Evolutionary conservation across 306 rosid species (phyloP), one percentile per base, ranked within the genome.

Genomic region (Vigna mungo): DNA sequence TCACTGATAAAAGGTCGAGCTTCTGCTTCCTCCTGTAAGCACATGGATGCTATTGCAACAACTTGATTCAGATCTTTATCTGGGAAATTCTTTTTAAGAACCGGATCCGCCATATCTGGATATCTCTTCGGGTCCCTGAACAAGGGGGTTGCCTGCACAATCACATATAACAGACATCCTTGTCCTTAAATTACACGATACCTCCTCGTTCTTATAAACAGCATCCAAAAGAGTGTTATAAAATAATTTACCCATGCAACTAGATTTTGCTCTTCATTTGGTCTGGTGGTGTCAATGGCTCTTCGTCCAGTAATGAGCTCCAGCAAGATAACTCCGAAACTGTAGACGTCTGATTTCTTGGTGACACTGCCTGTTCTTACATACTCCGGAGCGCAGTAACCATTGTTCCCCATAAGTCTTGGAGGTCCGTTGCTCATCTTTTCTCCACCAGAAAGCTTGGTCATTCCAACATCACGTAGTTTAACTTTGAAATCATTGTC

Each of bases 281-380:
- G 84, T 44, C 74, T 90, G 16, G 91, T 83, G 18, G 97, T 92
- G 55, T 95, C 98, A 25, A 95, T 39, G 68, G 90, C 96, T 83
- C 93, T 87, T 59, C 98, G 82, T 43, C 98, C 98, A 3, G 97
- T 89, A 13, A 95, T 88, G 83, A 95, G 93, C 79, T 95, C 98
- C 1, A 95, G 84, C 61, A 95, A 75, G 41, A 92, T 81, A 27
- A 95, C 97, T 67, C 98, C 97, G 15, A 84, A 95, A 60, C 97
- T 91, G 74, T 92, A 95, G 2, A 95, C 93, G 63, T 95, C 98
- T 0, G 98, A 90, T 79, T 90, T 90, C 61, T 80, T 4, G 25
- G 92, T 84, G 72, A 86, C 72, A 1, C 83, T 82, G 14, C 97
- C 96, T 6, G 85, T 51, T 80, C 89, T 92, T 1, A 77, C 68